These are phyloP conservation scores for Sporobolomyces roseus DNA, from an alignment of 768 basidiomycete species.

Conservation along the genomic window DNA sequence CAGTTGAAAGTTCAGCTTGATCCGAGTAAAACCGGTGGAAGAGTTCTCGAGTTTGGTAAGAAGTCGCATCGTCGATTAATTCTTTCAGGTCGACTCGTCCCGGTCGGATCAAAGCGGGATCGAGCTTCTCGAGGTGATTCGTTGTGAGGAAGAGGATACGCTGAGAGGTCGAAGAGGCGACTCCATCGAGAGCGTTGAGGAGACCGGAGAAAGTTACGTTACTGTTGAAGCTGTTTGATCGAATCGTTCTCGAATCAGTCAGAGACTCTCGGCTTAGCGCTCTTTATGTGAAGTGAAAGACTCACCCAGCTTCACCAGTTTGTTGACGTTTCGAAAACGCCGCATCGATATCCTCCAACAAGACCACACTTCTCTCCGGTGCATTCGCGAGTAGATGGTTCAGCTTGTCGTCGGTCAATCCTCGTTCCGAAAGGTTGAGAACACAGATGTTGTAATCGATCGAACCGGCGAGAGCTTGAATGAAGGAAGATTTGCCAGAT, in stretches of 20 bases:
- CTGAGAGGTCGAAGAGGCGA: slow-evolving; percentile 86
- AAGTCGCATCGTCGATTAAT: slow-evolving; percentile 78
- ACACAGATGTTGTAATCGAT: slow-evolving; percentile 93
- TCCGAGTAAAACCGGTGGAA: slow-evolving; percentile 78
- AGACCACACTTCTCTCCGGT: slow-evolving; percentile 86
- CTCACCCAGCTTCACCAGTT: slow-evolving; percentile 85
- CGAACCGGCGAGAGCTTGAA: slow-evolving; percentile 90
- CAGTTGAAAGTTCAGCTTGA: slow-evolving; percentile 49
- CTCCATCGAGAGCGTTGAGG: slow-evolving; percentile 92
- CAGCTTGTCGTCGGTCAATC: slow-evolving; percentile 92
- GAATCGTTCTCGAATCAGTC: background rate
- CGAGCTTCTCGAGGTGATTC: slow-evolving; percentile 84
- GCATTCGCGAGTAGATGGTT: slow-evolving; percentile 87
- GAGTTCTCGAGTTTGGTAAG: slow-evolving; percentile 69
- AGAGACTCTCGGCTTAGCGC: too few species aligned
- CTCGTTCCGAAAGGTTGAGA: slow-evolving; percentile 90
- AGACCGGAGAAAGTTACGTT: slow-evolving; percentile 97
- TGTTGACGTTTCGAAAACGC: slow-evolving; percentile 91
- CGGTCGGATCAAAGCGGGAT: slow-evolving; percentile 90
- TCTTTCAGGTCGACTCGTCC: slow-evolving; percentile 86
- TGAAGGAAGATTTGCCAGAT: slow-evolving; percentile 97
- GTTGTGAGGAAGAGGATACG: slow-evolving; percentile 99
- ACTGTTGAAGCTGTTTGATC: slow-evolving; percentile 69
- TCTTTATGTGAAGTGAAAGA: slow-evolving; percentile 7
- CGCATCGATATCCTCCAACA: slow-evolving; percentile 96